Conservation (phyloP, 768 basidiomycete species). For the Floccularia luteovirens region DNA sequence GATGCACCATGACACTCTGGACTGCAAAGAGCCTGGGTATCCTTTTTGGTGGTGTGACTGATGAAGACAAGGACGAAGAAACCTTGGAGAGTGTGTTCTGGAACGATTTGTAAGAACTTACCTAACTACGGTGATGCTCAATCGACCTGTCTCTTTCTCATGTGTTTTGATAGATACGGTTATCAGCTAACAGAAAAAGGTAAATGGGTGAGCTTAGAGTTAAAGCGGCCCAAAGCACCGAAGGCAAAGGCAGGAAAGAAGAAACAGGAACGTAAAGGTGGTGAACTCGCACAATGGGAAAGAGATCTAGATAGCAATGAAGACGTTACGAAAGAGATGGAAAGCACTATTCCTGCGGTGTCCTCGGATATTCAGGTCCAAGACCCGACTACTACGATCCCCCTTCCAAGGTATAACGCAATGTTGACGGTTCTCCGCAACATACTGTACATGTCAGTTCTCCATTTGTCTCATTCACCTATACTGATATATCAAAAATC, state of each 20-base stretch:
- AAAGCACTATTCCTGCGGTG: neutral
- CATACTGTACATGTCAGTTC: constrained; percentile 74
- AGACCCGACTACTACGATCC: constrained; percentile 58
- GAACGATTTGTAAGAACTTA: constrained; percentile 65
- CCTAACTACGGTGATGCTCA: neutral
- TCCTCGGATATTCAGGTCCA: constrained; percentile 35
- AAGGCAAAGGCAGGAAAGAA: constrained; percentile 10
- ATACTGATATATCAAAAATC: neutral
- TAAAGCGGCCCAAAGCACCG: constrained; percentile 65
- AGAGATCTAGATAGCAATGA: neutral
- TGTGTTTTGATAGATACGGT: constrained; percentile 48
- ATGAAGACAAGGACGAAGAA: constrained; percentile 83
- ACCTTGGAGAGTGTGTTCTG: constrained; percentile 79
- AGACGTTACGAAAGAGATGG: neutral
- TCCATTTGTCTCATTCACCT: neutral
- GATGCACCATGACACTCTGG: constrained; percentile 88
- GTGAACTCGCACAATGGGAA: neutral
- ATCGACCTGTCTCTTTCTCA: neutral
- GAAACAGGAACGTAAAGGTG: constrained; percentile 4
- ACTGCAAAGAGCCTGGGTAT: constrained; percentile 57
- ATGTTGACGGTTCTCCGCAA: constrained; percentile 84
- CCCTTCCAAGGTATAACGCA: constrained; percentile 75
- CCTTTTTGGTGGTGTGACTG: constrained; percentile 82
- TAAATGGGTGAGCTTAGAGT: constrained; percentile 69
- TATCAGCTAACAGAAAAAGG: constrained; percentile 74